Evolutionary conservation across 139 green algal genomes (phyloP).

Genomic region (Volvox reticuliferus): DNA sequence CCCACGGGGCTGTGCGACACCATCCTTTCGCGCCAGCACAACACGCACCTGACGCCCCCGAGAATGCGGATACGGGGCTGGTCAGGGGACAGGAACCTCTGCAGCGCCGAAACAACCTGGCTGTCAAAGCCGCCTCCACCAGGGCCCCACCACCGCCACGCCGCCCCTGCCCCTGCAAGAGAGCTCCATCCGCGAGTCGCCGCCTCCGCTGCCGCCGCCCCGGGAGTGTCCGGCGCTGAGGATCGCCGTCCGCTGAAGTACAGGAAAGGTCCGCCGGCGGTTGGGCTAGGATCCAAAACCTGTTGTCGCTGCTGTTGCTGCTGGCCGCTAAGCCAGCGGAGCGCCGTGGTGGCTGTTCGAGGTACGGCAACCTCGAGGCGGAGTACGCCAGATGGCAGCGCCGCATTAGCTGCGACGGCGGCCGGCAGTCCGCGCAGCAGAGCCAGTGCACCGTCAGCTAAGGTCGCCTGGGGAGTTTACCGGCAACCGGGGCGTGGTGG

Average conservation of each 20-base stretch:
- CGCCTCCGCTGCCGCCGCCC: constrained; percentile 63
- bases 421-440: constrained; percentile 4
- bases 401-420: neutral
- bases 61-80: constrained; percentile 79
- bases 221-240: constrained; percentile 76
- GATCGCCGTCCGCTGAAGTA: constrained; percentile 87
- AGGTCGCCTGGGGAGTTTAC: neutral
- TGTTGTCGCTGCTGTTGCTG: neutral
- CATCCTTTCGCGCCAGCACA: no score
- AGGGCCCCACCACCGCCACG: constrained; percentile 84
- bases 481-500: no score
- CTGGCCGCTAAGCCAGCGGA: constrained; percentile 68
- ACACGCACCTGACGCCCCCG: constrained; percentile 81
- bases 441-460: constrained; percentile 3
- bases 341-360: constrained; percentile 49
- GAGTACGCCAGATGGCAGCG: constrained; percentile 45
- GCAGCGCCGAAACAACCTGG: constrained; percentile 65
- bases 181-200: constrained; percentile 60
- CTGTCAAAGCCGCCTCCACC: constrained; percentile 61
- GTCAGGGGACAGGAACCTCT: constrained; percentile 76
- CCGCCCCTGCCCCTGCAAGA: constrained; percentile 79
- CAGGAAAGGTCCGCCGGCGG: constrained; percentile 44
- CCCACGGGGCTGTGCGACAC: no score
- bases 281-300: constrained; percentile 12
- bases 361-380: constrained; percentile 55